A percentile compares a stretch with the other conserved stretches of the same genome.
These are phyloP conservation scores for Coemansia sp. DNA, from an alignment of 192 early-diverging fungal species.

Conservation along the genomic window DNA sequence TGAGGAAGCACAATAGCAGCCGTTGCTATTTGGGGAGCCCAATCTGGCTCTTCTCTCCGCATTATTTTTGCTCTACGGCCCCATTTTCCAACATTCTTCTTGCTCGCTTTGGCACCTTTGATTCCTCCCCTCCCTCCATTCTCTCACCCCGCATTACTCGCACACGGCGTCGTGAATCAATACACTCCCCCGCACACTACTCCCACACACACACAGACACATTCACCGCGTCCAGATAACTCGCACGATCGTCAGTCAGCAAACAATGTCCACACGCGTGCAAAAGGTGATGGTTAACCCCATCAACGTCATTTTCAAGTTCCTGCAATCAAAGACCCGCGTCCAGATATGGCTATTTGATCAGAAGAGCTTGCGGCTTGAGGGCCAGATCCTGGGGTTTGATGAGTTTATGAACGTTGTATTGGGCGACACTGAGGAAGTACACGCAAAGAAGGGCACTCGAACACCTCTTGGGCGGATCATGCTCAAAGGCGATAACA, in stretches of 20 bases:
- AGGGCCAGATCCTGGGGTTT: constrained; percentile 95
- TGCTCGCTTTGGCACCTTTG: not conserved
- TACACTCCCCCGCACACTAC: too few relatives aligned
- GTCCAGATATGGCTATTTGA: constrained; percentile 97
- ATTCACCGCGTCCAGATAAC: not conserved
- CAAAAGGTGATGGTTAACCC: constrained; percentile 58
- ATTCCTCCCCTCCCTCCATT: not conserved
- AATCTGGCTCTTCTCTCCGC: constrained; percentile 3
- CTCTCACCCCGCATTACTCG: not conserved
- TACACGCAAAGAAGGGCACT: constrained; percentile 76
- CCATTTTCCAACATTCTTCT: constrained; percentile 7
- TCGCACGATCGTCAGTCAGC: not conserved
- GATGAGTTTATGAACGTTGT: constrained; percentile 99
- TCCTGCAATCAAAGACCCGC: constrained; percentile 87
- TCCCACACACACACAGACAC: not conserved
- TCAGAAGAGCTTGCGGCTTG: constrained; percentile 81
- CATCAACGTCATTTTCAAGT: constrained; percentile 93
- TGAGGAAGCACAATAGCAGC: not conserved
- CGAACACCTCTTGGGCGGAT: constrained; percentile 79
- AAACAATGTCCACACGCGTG: constrained; percentile 51
- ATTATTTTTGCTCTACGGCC: constrained; percentile 8
- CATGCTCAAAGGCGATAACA: constrained; percentile 97
- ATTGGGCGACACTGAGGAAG: constrained; percentile 85
- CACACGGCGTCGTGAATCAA: constrained; percentile 3
- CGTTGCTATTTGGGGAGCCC: not conserved